Evolutionary conservation across 257 asterid genomes (phyloP), one percentile per base, ranked within the genome.

Genomic region (Nicotiana knightiana): DNA sequence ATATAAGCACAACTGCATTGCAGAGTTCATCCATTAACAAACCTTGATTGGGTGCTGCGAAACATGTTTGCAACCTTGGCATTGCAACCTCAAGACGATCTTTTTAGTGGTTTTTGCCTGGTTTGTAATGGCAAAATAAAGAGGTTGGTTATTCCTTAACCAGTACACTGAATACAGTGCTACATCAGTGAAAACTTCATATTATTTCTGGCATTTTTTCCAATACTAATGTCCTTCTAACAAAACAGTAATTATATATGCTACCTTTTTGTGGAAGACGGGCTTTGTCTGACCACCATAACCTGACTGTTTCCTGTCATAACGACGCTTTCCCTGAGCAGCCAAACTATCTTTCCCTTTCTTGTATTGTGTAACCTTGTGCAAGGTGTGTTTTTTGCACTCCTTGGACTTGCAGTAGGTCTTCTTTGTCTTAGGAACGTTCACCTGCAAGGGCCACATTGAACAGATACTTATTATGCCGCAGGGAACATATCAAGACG

Each of bases 281-380:
- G 79, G 79, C 63, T 73, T 73, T 17, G 79, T 73, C 79, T 73
- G 79, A 73, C 79, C 79, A 73, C 79, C 79, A 73, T 73, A 73
- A 73, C 79, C 79, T 6, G 79, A 73, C 1, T 73, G 79, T 12
- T 73, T 73, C 79, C 79, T 73, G 24, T 73, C 79, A 51, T 73
- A 73, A 73, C 79, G 79, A 73, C 79, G 79, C 79, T 73, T 73
- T 51, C 79, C 79, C 79, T 73, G 79, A 73, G 79, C 79, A 73
- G 79, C 79, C 79, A 73, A 48, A 12, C 79, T 73, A 73, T 73
- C 79, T 48, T 73, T 73, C 26, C 79, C 79, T 9, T 73, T 73
- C 63, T 73, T 73, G 79, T 73, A 73, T 28, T 73, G 79, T 3
- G 79, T 73, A 37, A 73, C 79, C 79, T 73, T 73, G 17, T 73